These are phyloP conservation scores for Agaricales sp. DNA, from an alignment of 1,284 basidiomycete species.

Conservation along the genomic window DNA sequence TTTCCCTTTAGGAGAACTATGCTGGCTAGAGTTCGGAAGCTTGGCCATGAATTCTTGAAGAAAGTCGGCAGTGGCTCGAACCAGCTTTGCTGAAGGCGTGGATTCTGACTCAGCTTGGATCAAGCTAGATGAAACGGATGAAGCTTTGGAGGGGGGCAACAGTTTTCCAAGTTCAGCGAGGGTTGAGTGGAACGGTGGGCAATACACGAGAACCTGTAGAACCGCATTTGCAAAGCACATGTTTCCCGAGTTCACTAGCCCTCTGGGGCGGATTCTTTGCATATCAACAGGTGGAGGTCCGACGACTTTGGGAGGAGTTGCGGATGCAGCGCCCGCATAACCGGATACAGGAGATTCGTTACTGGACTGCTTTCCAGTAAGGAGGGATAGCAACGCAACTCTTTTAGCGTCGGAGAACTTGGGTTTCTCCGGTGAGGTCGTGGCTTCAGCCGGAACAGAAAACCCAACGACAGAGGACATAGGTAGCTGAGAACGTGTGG, in stretches of 20 bases:
- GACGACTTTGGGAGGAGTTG: slow-evolving; percentile 30
- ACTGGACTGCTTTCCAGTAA: slow-evolving; percentile 26
- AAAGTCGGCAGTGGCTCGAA: slow-evolving; percentile 80
- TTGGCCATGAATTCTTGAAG: slow-evolving; percentile 64
- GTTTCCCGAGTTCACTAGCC: slow-evolving; percentile 92
- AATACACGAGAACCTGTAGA: slow-evolving; percentile 86
- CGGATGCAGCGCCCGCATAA: slow-evolving; percentile 45
- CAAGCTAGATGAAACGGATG: slow-evolving; percentile 26
- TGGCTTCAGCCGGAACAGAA: slow-evolving; percentile 40
- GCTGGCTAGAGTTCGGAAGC: slow-evolving; percentile 12
- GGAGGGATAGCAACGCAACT: slow-evolving; percentile 36
- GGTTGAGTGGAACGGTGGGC: slow-evolving; percentile 75
- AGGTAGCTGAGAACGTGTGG: slow-evolving; percentile 34
- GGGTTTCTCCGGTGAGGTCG: slow-evolving; percentile 14
- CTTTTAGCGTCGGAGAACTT: slow-evolving; percentile 28
- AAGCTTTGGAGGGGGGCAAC: slow-evolving; percentile 21
- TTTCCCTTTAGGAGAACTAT: slow-evolving; percentile 17
- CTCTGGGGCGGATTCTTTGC: slow-evolving; percentile 46
- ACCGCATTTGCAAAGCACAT: slow-evolving; percentile 98
- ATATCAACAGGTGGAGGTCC: slow-evolving; percentile 4
- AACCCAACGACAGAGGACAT: slow-evolving; percentile 59
- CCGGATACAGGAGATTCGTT: slow-evolving; percentile 23
- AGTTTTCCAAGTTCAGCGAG: slow-evolving; percentile 65
- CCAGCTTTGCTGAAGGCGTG: slow-evolving; percentile 44
- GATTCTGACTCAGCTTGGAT: slow-evolving; percentile 26